These are phyloP conservation scores for Citrus sp. DNA, from an alignment of 345 rosid species.

Conservation along the genomic window DNA sequence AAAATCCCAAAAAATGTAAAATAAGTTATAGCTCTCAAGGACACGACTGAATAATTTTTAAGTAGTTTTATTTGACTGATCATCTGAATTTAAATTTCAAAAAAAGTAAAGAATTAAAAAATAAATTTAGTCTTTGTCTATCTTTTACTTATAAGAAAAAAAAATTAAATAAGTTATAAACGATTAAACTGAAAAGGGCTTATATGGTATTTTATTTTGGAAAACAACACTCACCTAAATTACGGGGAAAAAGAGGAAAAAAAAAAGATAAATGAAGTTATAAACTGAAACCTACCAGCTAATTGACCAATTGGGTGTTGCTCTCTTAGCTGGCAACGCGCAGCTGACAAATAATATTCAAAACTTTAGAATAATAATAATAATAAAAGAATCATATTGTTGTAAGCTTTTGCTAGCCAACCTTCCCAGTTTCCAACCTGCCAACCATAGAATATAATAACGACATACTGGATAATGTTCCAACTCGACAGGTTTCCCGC, in stretches of 20 bases:
- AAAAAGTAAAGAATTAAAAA: too few species aligned
- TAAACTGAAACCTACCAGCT: background rate
- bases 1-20: too few species aligned
- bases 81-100: fast-evolving
- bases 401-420: background rate
- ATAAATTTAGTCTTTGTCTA: too few species aligned
- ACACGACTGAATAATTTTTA: fast-evolving
- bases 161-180: background rate
- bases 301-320: background rate
- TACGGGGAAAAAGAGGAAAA: background rate
- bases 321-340: background rate
- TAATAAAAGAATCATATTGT: background rate
- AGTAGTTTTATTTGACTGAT: fast-evolving
- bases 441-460: background rate
- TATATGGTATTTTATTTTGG: background rate
- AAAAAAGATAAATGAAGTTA: background rate
- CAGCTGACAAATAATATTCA: background rate
- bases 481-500: background rate
- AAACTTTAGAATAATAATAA: background rate
- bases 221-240: background rate
- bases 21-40: too few species aligned
- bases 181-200: background rate
- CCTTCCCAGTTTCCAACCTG: background rate
- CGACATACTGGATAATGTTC: too few species aligned
- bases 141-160: too few species aligned